Conservation (phyloP, 441 rosid genomes). For the Brassica balearica region DNA sequence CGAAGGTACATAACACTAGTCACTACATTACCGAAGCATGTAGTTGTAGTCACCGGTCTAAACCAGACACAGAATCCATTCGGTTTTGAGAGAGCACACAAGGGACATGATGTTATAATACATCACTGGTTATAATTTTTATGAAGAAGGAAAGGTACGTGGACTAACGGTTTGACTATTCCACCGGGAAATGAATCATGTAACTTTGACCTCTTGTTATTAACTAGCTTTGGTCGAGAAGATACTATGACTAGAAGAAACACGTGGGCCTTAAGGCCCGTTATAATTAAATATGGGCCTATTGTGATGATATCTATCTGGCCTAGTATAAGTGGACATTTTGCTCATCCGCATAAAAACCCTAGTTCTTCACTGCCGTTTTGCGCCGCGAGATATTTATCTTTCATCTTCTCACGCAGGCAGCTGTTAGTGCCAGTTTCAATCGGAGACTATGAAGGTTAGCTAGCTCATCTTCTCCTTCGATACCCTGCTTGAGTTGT, state of each 20-base stretch:
- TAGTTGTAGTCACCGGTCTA: not conserved
- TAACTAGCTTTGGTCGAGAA: too few relatives aligned
- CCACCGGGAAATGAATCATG: too few relatives aligned
- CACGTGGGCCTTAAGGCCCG: not conserved
- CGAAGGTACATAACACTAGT: not conserved
- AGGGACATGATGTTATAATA: too few relatives aligned
- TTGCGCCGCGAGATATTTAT: slow-evolving; percentile 12
- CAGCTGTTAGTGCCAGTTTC: slow-evolving; percentile 22
- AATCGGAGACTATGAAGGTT: slow-evolving; percentile 40
- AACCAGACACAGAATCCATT: not conserved
- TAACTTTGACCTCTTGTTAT: too few relatives aligned
- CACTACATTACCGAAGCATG: not conserved
- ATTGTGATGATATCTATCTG: not conserved
- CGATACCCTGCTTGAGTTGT: too few relatives aligned
- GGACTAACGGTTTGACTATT: too few relatives aligned
- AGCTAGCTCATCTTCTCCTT: slow-evolving; percentile 10
- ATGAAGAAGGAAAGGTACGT: too few relatives aligned
- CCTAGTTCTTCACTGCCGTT: slow-evolving; percentile 25
- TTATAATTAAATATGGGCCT: not conserved
- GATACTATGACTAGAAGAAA: too few relatives aligned
- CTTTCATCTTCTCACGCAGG: slow-evolving; percentile 3
- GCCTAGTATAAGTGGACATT: too few relatives aligned
- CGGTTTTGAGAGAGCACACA: not conserved
- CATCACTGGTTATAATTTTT: too few relatives aligned
- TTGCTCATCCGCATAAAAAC: not conserved